phyloP scores from a whole-genome alignment of 495 filamentous ascomycete species.

The Hypoxylon perforatum region DNA sequence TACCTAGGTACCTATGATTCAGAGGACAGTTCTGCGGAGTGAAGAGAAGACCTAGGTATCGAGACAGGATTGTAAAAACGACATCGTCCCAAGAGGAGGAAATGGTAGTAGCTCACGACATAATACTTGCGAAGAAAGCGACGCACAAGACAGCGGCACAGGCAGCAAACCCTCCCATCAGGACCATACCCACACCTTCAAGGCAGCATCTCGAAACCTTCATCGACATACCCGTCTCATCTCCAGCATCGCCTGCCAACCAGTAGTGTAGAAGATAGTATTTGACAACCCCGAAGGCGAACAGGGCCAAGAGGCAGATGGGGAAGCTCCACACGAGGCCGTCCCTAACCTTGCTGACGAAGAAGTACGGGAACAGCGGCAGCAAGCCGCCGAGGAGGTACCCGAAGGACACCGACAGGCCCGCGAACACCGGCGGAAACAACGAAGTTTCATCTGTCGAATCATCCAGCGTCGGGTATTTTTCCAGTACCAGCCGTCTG shows the following conservation, averaged over 20 bases:
- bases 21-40: not conserved
- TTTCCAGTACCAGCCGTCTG: constrained; percentile 11
- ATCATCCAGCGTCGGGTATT: constrained; percentile 9
- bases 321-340: constrained; percentile 76
- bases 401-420: constrained; percentile 69
- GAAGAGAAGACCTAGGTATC: not conserved
- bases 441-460: constrained; percentile 7
- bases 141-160: constrained; percentile 74
- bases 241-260: constrained; percentile 42
- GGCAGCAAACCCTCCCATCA: constrained; percentile 73
- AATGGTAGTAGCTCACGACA: constrained; percentile 26
- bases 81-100: not conserved
- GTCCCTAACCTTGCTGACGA: constrained; percentile 67
- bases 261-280: constrained; percentile 63
- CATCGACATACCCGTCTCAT: constrained; percentile 42
- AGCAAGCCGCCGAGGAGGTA: constrained; percentile 81
- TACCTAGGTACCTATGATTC: too few relatives aligned
- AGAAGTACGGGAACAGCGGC: constrained; percentile 81
- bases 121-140: constrained; percentile 60
- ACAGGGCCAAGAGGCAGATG: constrained; percentile 75
- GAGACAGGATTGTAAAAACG: not conserved
- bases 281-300: constrained; percentile 79
- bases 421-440: constrained; percentile 49
- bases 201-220: constrained; percentile 35
- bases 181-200: constrained; percentile 72